Evolutionary conservation across 768 basidiomycete species (phyloP), one percentile per base, ranked within the genome.

Genomic region (Leccinum truebloodii): DNA sequence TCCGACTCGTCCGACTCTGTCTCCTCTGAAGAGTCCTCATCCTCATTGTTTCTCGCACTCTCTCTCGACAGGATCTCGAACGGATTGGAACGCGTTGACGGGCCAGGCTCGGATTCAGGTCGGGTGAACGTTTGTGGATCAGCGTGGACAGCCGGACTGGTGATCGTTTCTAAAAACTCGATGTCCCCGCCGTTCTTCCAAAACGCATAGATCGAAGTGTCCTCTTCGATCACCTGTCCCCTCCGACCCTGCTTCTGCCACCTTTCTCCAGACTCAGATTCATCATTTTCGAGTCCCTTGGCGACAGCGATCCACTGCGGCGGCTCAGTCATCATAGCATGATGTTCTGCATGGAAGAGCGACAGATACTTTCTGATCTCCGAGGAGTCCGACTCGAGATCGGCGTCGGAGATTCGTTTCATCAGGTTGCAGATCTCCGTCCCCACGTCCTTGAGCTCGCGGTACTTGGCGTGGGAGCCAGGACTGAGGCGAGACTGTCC

Each of bases 101-200:
- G 49, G 24, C 60, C 59, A 20, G 64, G 60, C 0, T 60, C 59
- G 1, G 61, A 57, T 32, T 59, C 51, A 14, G 22, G 16, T 39
- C 14, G 49, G 1, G 34, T 8, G 1, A 10, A 5, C 1, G 18
- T 1, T 16, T 10, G 41, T 41, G n/a, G 41, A 41, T 41, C n/a
- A 41, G 41, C 41, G 10, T 39, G 7, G 6, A 41, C 18, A 10
- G 4, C 9, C 8, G 59, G 60, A 37, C 1, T 34, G 2, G 37
- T 39, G n/a, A 64, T 14, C 35, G 50, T 56, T 0, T 73, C 66
- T 44, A 86, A 63, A 65, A 86, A 87, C 2, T 70, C 73, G 3
- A 87, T 57, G 64, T 88, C 86, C 1, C 66, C 58, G 5, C 76
- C 77, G 6, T 70, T 63, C 55, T 71, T 73, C 87, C 87, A 88